Percentiles rank a stretch among this genome's conserved stretches.
These are phyloP conservation scores for Trichoderma sp. DNA, from an alignment of 2,329 filamentous ascomycete species.

Conservation along the genomic window DNA sequence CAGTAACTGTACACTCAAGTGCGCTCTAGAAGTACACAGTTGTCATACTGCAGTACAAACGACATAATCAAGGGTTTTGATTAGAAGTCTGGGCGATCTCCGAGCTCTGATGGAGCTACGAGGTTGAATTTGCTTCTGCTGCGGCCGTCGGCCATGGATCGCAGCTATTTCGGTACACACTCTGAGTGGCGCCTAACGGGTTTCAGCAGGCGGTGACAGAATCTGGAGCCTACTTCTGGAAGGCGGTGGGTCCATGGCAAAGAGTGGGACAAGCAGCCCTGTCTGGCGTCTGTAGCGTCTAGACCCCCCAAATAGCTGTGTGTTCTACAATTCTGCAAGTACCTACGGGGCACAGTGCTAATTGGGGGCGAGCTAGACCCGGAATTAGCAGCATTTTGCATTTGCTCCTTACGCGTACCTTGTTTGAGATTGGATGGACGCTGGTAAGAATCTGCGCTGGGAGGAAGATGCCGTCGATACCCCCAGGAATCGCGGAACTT, in stretches of 20 bases:
- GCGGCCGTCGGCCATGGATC: neutral
- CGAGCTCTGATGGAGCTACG: neutral
- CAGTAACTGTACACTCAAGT: neutral
- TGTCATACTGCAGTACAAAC: neutral
- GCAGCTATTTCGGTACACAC: neutral
- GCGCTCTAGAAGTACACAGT: neutral
- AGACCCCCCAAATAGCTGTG: neutral
- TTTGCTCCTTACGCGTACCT: neutral
- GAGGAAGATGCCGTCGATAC: neutral
- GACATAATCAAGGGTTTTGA: neutral
- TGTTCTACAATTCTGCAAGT: no score
- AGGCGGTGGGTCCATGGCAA: neutral
- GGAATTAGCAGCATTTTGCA: neutral
- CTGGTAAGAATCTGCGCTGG: neutral
- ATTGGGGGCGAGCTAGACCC: neutral
- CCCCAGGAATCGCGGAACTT: neutral
- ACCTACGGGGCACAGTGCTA: neutral
- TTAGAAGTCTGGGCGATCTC: neutral
- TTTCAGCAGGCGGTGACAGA: neutral
- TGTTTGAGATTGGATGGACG: neutral
- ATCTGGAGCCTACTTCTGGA: neutral
- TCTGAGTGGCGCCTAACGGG: neutral
- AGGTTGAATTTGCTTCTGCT: neutral
- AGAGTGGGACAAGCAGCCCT: neutral
- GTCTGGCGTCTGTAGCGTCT: neutral